Percentiles rank a stretch among this genome's conserved stretches.
Conservation (phyloP, 257 asterid species). For the Solanum sejunctum region DNA sequence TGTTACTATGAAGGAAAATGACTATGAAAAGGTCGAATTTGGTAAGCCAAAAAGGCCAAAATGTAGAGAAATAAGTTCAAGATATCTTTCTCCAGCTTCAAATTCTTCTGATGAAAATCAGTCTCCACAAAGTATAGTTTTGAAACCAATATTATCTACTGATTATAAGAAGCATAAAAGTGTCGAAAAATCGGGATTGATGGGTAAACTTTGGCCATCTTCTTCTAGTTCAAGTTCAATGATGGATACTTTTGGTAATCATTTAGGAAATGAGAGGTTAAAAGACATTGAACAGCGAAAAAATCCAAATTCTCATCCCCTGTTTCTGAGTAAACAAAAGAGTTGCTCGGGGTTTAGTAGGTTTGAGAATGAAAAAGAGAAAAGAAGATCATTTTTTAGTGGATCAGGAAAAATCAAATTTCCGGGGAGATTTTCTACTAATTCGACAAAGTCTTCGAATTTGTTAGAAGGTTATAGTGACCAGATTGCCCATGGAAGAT, state of each 20-base stretch:
- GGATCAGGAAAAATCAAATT: constrained; percentile 50
- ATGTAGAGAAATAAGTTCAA: constrained; percentile 57
- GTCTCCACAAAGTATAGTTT: constrained; percentile 25
- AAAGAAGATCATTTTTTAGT: constrained; percentile 33
- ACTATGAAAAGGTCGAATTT: constrained; percentile 11
- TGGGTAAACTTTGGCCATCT: constrained; percentile 69
- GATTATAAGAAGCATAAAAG: constrained; percentile 25
- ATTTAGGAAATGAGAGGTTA: constrained; percentile 36
- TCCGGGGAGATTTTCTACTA: constrained; percentile 18
- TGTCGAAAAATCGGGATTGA: constrained; percentile 33
- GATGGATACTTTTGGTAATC: constrained; percentile 28
- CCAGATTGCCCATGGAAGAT: constrained; percentile 30
- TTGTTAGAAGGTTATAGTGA: constrained; percentile 7
- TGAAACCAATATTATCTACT: constrained; percentile 25
- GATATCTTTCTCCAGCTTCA: constrained; percentile 44
- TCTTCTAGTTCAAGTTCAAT: constrained; percentile 1
- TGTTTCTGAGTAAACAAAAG: constrained; percentile 28
- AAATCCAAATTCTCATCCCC: background rate
- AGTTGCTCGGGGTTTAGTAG: constrained; percentile 43
- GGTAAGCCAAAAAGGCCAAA: constrained; percentile 34
- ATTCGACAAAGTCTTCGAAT: constrained; percentile 10
- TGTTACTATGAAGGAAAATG: constrained; percentile 28
- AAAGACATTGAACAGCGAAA: constrained; percentile 18
- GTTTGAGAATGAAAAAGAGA: constrained; percentile 19
- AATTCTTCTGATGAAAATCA: constrained; percentile 11